Base-by-base conservation (phyloP, 1,139 yeast species). In the Taphrina sp. region DNA sequence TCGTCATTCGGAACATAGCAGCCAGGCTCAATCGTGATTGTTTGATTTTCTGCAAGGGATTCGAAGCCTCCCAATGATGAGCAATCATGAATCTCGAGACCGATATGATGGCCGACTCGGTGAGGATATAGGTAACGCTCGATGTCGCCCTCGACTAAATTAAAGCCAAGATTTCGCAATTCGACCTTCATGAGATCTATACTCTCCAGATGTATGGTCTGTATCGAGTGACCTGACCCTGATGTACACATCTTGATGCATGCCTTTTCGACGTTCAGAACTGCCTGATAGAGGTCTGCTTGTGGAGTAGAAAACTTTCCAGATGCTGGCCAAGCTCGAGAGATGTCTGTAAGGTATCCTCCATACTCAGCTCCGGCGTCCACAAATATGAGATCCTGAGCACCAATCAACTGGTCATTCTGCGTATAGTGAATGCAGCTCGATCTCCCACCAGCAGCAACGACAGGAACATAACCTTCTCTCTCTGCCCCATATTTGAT, bases 311-410 rank as follows among this genome's bases (percentile, higher is more conserved):
- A 70, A 68, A 92, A 94, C 52, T 79, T 80, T 0, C 80, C 78
- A 33, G 79, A 77, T 53, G 83, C 85, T 8, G 99, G 98, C 97
- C 98, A 94, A 0, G 97, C 85, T 61, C 98, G 76, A 1, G 97
- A 89, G 45, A 94, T 92, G 69, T 94, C 99, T 1, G 97, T 83
- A 66, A 95, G 84, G 69, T 94, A 94, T 0, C 96, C 96, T 26
- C 97, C 98, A 39, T 84, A 71, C 59, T 87, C 62, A 3, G 97
- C 99, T 0, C 95, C 95, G 2, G 98, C 98, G 70, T 94, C 99
- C 3, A 92, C 88, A 51, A 92, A 78, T 5, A 90, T 96, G 74
- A 89, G 71, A 61, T 92, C 97, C 61, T 83, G 89, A 8, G 43
- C 42, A 34, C 24, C 19, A 17, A 57, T 45, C 24, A 83, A 70